Evolutionary conservation across 495 filamentous ascomycete genomes (phyloP).

Genomic region (Aspergillus heteromorphus): DNA sequence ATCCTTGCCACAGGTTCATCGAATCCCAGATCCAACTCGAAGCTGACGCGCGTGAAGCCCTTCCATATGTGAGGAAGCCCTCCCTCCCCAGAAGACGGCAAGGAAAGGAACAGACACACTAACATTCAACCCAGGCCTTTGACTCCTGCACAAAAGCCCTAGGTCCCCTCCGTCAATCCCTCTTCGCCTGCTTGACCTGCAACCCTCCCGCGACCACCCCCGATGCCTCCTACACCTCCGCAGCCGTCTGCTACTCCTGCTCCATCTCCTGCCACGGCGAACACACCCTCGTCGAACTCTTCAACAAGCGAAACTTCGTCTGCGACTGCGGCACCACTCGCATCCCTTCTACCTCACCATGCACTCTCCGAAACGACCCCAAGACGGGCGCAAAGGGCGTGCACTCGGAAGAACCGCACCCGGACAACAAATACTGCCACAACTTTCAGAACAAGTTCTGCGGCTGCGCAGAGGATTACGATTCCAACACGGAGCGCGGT

Average conservation of each 20-base stretch:
- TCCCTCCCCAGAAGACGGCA: slow-evolving; percentile 6
- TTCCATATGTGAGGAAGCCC: slow-evolving; percentile 68
- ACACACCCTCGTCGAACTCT: slow-evolving; percentile 91
- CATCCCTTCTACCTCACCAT: slow-evolving; percentile 62
- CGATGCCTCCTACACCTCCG: slow-evolving; percentile 61
- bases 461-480: slow-evolving; percentile 80
- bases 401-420: slow-evolving; percentile 63
- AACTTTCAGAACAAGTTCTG: slow-evolving; percentile 95
- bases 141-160: slow-evolving; percentile 85
- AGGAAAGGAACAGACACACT: not conserved
- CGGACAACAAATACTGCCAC: slow-evolving; percentile 84
- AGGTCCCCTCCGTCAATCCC: slow-evolving; percentile 75
- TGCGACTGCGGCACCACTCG: slow-evolving; percentile 95
- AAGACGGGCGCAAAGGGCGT: slow-evolving; percentile 71
- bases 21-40: slow-evolving; percentile 85
- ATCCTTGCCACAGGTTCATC: slow-evolving; percentile 62
- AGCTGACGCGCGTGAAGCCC: slow-evolving; percentile 85
- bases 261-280: slow-evolving; percentile 95
- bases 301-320: slow-evolving; percentile 88
- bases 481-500: slow-evolving; percentile 79
- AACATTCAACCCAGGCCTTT: slow-evolving; percentile 58
- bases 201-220: slow-evolving; percentile 66
- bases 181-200: slow-evolving; percentile 91
- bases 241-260: slow-evolving; percentile 92
- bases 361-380: slow-evolving; percentile 69